Evolutionary conservation across 768 basidiomycete species (phyloP).

Genomic region (Mycena pura): DNA sequence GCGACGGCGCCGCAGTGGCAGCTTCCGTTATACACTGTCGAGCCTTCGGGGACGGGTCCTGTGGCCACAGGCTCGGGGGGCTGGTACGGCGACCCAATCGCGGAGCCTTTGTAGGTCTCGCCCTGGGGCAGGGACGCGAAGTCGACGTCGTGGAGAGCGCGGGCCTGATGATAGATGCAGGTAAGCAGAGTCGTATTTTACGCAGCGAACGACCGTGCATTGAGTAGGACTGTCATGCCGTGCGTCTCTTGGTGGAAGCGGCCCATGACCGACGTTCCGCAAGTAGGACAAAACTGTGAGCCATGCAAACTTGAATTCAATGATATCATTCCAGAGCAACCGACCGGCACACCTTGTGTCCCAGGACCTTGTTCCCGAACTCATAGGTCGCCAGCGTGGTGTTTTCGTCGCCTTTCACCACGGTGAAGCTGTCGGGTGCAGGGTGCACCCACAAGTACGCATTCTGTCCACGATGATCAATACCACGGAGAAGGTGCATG

Average conservation of each 20-base stretch:
- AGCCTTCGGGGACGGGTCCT: neutral
- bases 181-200: neutral
- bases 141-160: constrained; percentile 5
- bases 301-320: too few relatives aligned
- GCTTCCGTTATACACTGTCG: constrained; percentile 12
- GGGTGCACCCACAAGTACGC: constrained; percentile 17
- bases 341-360: constrained; percentile 14
- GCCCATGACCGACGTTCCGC: constrained; percentile 16
- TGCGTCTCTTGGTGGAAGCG: neutral
- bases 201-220: neutral
- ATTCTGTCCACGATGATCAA: neutral
- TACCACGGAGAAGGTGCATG: too few relatives aligned
- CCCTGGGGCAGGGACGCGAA: neutral
- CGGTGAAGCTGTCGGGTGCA: neutral
- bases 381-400: constrained; percentile 13
- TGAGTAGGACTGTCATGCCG: neutral
- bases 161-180: neutral
- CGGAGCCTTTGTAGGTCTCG: neutral
- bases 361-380: constrained; percentile 12
- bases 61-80: neutral
- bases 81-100: neutral
- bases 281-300: constrained; percentile 20
- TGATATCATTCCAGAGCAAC: too few relatives aligned
- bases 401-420: constrained; percentile 20
- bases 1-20: constrained; percentile 24